A percentile compares a stretch with the other conserved stretches of the same genome.
Conservation (phyloP, 345 rosid species). For the Limnanthes douglasii region DNA sequence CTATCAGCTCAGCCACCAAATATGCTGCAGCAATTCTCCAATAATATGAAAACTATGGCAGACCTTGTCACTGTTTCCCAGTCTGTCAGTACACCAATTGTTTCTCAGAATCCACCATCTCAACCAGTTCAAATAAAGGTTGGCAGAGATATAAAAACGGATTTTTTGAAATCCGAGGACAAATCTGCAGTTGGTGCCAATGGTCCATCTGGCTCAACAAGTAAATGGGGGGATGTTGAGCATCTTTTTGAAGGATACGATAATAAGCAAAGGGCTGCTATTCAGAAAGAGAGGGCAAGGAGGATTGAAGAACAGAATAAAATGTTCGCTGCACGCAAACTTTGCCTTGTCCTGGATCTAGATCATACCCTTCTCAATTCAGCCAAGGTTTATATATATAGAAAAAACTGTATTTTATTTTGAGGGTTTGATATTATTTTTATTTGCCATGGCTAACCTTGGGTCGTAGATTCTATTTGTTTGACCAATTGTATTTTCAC, state of each 20-base stretch:
- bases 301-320: conserved; percentile 93
- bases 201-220: conserved; percentile 28
- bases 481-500: neutral
- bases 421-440: too few relatives aligned
- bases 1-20: conserved; percentile 32
- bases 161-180: conserved; percentile 16
- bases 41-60: conserved; percentile 51
- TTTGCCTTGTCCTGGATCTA: conserved; percentile 90
- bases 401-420: too few relatives aligned
- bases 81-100: conserved; percentile 19
- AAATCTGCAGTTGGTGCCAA: conserved; percentile 22
- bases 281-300: conserved; percentile 83
- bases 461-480: conserved; percentile 1
- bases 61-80: conserved; percentile 45
- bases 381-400: conserved; percentile 57
- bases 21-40: conserved; percentile 47
- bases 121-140: conserved; percentile 24
- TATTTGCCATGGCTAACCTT: neutral
- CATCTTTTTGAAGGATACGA: conserved; percentile 86
- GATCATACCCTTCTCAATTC: conserved; percentile 99
- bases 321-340: conserved; percentile 78
- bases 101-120: conserved; percentile 19
- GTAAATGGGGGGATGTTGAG: conserved; percentile 80
- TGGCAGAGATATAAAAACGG: conserved; percentile 22
- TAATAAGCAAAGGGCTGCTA: conserved; percentile 77